A percentile compares a stretch with the other conserved stretches of the same genome.
Evolutionary conservation across 441 rosid species (phyloP).

Genomic region (Gossypium gossypioides): DNA sequence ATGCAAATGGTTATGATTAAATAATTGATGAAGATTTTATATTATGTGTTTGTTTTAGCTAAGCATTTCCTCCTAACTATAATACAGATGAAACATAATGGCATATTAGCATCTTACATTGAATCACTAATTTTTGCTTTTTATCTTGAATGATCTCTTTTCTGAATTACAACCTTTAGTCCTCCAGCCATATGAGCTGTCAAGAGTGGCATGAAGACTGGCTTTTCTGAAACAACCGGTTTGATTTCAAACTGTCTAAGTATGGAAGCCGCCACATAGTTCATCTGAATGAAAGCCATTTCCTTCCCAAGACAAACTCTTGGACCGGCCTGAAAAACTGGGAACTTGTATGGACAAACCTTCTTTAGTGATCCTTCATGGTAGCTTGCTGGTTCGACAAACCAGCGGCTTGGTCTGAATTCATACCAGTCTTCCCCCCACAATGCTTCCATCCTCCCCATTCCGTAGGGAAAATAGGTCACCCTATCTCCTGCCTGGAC

Average conservation of each 20-base stretch:
- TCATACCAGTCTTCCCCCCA: slow-evolving; percentile 44
- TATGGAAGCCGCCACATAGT: slow-evolving; percentile 45
- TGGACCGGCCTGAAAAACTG: slow-evolving; percentile 59
- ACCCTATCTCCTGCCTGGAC: slow-evolving; percentile 37
- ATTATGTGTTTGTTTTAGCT: neutral
- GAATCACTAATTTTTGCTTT: neutral
- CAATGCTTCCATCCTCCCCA: slow-evolving; percentile 47
- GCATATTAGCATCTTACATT: slow-evolving; percentile 16
- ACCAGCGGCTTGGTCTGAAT: slow-evolving; percentile 53
- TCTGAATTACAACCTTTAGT: slow-evolving; percentile 39
- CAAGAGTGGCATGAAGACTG: slow-evolving; percentile 58
- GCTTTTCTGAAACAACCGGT: slow-evolving; percentile 28
- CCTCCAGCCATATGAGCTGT: slow-evolving; percentile 91
- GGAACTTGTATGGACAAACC: slow-evolving; percentile 37
- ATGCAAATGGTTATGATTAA: slow-evolving; percentile 3
- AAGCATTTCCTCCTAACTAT: slow-evolving; percentile 1
- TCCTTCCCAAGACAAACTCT: slow-evolving; percentile 53
- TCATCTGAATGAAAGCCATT: slow-evolving; percentile 58
- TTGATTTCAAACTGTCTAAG: slow-evolving; percentile 37
- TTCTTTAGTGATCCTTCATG: slow-evolving; percentile 21
- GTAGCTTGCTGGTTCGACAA: neutral
- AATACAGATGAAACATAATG: slow-evolving; percentile 6
- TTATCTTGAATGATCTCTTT: slow-evolving; percentile 28
- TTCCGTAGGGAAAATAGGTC: slow-evolving; percentile 42
- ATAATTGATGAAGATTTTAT: slow-evolving; percentile 6